Conservation (phyloP, 2,329 filamentous ascomycete species). For the Trichoderma guizhouense region DNA sequence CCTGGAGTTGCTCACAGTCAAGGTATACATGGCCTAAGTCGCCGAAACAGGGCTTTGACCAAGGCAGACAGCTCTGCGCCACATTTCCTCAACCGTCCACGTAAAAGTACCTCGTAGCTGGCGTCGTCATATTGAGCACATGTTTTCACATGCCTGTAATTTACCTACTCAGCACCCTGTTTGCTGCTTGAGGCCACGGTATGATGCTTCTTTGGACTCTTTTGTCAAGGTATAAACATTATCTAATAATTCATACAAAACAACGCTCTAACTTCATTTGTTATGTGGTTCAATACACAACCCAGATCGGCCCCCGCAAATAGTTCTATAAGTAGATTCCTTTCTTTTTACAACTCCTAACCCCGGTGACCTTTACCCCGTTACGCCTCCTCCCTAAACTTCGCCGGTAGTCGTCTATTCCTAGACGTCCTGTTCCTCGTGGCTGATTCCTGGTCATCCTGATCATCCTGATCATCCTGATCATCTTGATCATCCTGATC, state of each 20-base stretch:
- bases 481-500: conserved; percentile 35
- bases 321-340: neutral
- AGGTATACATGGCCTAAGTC: neutral
- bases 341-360: neutral
- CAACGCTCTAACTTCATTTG: neutral
- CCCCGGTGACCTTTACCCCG: neutral
- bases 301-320: neutral
- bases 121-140: neutral
- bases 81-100: neutral
- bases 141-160: neutral
- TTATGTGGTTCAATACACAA: neutral
- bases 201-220: neutral
- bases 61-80: conserved; percentile 1
- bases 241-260: neutral
- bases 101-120: neutral
- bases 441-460: conserved; percentile 32
- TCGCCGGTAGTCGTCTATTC: conserved; percentile 35
- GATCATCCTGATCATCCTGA: conserved; percentile 30
- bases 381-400: conserved; percentile 33
- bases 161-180: neutral
- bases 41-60: neutral
- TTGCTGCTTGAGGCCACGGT: neutral
- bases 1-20: neutral
- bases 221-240: neutral
- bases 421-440: conserved; percentile 28